Conservation (phyloP, 225 moss, liverwort and hornwort genomes). For the Physcomitrellopsis africana region DNA sequence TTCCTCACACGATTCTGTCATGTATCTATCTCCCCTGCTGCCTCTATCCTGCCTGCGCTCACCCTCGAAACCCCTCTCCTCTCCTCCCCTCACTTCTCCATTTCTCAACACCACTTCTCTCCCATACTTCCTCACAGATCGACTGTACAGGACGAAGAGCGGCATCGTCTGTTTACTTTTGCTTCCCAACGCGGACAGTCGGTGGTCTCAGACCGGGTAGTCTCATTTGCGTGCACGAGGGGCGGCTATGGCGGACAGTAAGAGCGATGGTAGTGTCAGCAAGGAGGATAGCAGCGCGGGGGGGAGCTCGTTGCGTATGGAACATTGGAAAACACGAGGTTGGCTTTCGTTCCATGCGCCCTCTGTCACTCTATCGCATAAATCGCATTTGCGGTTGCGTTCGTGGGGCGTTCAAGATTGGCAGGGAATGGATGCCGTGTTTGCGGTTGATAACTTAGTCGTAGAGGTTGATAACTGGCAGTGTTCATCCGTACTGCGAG, state of each 20-base stretch:
- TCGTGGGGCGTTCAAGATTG: no score
- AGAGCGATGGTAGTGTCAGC: constrained; percentile 21
- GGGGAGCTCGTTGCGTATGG: constrained; percentile 51
- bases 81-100: no score
- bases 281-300: constrained; percentile 32
- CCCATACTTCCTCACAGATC: no score
- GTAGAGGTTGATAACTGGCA: neutral
- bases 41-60: no score
- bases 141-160: no score
- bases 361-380: neutral
- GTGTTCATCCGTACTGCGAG: neutral
- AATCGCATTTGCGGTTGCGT: neutral
- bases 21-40: no score
- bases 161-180: no score
- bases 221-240: neutral
- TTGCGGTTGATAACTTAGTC: neutral
- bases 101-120: no score
- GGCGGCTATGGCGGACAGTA: constrained; percentile 52
- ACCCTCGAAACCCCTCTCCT: no score
- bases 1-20: no score
- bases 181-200: no score
- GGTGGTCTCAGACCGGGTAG: no score
- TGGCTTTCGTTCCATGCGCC: neutral
- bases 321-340: constrained; percentile 63
- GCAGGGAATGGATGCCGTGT: neutral